These are phyloP conservation scores for Xylaria polymorpha DNA, from an alignment of 2,329 filamentous ascomycete species.

Conservation along the genomic window DNA sequence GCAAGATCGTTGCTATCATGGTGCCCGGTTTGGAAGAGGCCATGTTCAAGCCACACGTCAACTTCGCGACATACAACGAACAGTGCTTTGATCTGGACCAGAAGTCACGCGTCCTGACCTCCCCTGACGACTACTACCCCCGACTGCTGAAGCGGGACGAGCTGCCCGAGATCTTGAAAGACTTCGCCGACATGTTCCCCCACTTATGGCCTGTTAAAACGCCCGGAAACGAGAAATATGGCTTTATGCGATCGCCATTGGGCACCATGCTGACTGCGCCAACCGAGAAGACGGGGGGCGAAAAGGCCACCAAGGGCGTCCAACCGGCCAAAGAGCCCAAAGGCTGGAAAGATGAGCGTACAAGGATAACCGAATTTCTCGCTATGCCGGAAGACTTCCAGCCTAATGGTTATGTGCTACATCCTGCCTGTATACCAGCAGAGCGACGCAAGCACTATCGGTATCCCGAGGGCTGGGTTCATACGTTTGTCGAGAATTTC, in stretches of 20 bases:
- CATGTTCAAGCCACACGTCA: conserved; percentile 79
- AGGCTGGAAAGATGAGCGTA: conserved; percentile 78
- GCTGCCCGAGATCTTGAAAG: conserved; percentile 67
- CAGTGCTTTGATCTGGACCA: conserved; percentile 47
- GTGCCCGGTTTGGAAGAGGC: conserved; percentile 89
- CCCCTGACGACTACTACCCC: conserved; percentile 71
- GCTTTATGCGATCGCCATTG: conserved; percentile 86
- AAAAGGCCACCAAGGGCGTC: conserved; percentile 69
- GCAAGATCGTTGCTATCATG: conserved; percentile 90
- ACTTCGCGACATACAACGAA: conserved; percentile 61
- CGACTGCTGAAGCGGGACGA: conserved; percentile 62
- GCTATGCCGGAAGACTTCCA: conserved; percentile 77
- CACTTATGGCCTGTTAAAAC: conserved; percentile 91
- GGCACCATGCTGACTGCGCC: conserved; percentile 84
- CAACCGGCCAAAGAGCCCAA: conserved; percentile 72
- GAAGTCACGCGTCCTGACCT: conserved; percentile 54
- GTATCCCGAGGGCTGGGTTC: conserved; percentile 80
- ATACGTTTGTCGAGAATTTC: conserved; percentile 75
- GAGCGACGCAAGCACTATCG: conserved; percentile 65
- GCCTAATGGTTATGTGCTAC: conserved; percentile 85
- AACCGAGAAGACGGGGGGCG: conserved; percentile 74
- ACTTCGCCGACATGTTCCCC: conserved; percentile 83
- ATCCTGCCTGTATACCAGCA: conserved; percentile 78
- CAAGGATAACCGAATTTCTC: conserved; percentile 83
- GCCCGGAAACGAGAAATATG: conserved; percentile 84